Base-by-base conservation (phyloP, 2,329 filamentous ascomycete species). In the Ampelomyces quisqualis region DNA sequence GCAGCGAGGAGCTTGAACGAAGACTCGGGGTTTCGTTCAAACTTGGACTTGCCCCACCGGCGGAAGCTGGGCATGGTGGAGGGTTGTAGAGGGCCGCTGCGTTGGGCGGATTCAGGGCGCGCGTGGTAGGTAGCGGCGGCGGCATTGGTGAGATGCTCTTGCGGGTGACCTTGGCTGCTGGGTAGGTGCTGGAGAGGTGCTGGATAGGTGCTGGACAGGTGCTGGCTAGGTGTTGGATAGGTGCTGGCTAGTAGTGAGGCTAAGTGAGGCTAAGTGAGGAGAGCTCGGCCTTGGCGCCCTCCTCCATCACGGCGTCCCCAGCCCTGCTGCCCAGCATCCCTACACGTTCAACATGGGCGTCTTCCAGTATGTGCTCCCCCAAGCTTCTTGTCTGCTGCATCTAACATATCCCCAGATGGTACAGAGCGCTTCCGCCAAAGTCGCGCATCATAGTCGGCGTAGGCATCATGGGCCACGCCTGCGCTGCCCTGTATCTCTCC, bases 401-500 rank as follows among this genome's bases (percentile, higher is more conserved):
- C 44, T 56, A 19, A 57, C 29, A 13, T 19, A 13, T 23, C 11
- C 4, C 6, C 13, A 70, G 68, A 33, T 64, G 59, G 58, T 95
- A 90, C 73, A 83, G 78, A 62, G 81, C 79, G 56, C 82, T 95
- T 38, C 73, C 84, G 3, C 79, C 85, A 13, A 83, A 79, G 54
- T 85, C 86, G 17, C 85, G 86, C 41, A 70, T 88, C 28, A 70
- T 84, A 33, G 76, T 95, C 49, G 90, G 90, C 54, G 65, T 82
- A 34, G 85, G 82, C 55, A 70, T 95, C 52, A 81, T 95, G 60
- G 80, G 80, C 22, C 95, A 89, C 80, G 88, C 88, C 10, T 72
- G 75, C 27, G 72, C 81, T 27, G 90, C 88, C 11, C 76, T 93
- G n/a, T 84, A 85, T 62, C 62, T 87, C 13, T 82, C 85, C 4